Evolutionary conservation across 2,329 filamentous ascomycete species (phyloP), one percentile per base, ranked within the genome.

Genomic region (Coniochaeta sp.): DNA sequence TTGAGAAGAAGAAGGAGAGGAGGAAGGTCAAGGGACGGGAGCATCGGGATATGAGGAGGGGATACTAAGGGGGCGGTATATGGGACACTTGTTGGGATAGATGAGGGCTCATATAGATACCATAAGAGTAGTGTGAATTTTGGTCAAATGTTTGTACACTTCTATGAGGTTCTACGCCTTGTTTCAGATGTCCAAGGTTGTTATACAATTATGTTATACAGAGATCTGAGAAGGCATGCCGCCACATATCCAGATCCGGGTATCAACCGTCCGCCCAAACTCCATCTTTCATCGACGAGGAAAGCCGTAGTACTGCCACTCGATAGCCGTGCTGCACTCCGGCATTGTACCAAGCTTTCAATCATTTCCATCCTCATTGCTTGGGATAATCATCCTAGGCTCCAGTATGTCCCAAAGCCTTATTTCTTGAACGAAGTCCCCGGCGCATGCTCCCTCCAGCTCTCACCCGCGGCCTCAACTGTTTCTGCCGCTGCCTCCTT

Each of bases 1-100:
- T 89, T 63, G 91, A 95, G 71, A 86, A 88, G 78, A 95, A 95
- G 80, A 92, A 88, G 77, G 88, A 89, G 67, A 86, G 87, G 73
- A 86, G 88, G 72, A 96, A 91, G 81, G 89, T 89, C 73, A 90
- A 85, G 73, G 88, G 89, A 0, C 76, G 80, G 66, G 88, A 91
- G 76, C 86, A 89, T 70, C 86, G 89, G 73, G 85, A 85, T 58
- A 80, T 81, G 74, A 85, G 92, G 72, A 83, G 89, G 68, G 88
- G 88, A 8, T 92, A 52, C 22, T 52, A 22, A 52, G 24, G 11
- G 22, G 6, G n/a, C n/a, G n/a, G 17, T 17, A 16, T 16, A n/a
- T 14, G 47, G 57, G 34, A 44, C 26, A 34, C 26, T 57, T 50
- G 11, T 59, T 5, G 22, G 44, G 44, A 50, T 16, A 16, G 47